Percentiles rank a stretch among this genome's conserved stretches.
Evolutionary conservation across 140 eudicot species (phyloP).

Genomic region (Stevia rebaudiana): DNA sequence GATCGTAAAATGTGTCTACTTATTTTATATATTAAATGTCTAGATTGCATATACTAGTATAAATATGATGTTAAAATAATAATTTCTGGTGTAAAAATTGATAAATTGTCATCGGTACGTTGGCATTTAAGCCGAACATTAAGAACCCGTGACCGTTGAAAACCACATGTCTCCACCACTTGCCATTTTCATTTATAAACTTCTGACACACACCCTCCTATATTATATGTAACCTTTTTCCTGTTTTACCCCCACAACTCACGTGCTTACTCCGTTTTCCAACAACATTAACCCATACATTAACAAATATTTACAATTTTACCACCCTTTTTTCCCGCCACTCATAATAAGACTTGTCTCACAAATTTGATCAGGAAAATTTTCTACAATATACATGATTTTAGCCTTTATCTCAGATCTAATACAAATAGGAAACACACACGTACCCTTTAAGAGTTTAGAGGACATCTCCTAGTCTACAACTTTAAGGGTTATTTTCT

Average conservation of each 20-base stretch:
- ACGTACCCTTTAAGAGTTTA: too few relatives aligned
- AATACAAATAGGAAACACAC: too few relatives aligned
- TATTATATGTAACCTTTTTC: background rate
- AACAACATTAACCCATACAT: background rate
- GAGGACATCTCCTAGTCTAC: too few relatives aligned
- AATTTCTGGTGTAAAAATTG: background rate
- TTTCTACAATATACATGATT: background rate
- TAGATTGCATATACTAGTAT: background rate
- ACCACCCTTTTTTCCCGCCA: conserved; percentile 17
- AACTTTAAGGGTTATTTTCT: too few relatives aligned
- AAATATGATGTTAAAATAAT: background rate
- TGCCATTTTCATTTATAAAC: conserved; percentile 10
- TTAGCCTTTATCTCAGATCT: background rate
- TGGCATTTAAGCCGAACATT: conserved; percentile 28
- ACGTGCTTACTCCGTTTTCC: conserved; percentile 29
- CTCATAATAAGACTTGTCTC: background rate
- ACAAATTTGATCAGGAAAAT: background rate
- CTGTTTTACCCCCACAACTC: conserved; percentile 29
- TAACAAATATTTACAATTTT: background rate
- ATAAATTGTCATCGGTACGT: background rate
- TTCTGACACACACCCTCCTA: conserved; percentile 18
- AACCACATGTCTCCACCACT: conserved; percentile 18
- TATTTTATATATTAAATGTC: too few relatives aligned
- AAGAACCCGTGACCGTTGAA: conserved; percentile 41
- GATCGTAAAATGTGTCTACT: background rate